Evolutionary conservation across 805 yeast species (phyloP).

Genomic region (Candida michaelii): DNA sequence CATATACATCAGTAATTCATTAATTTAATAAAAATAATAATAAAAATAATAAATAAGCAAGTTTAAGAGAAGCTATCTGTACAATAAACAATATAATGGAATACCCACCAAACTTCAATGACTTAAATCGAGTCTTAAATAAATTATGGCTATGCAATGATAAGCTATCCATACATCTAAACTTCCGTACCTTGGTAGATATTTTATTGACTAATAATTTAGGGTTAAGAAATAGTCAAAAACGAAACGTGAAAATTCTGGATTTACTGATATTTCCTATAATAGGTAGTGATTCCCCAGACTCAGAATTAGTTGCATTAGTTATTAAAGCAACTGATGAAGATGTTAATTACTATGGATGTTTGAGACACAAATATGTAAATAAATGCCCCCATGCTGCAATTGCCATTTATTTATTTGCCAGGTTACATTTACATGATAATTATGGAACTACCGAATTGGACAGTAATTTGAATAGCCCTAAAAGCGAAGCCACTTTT

Average conservation of each 20-base stretch:
- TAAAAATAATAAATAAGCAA: too few relatives aligned
- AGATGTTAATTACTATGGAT: slow-evolving; percentile 16
- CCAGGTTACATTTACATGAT: slow-evolving; percentile 29
- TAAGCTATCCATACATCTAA: slow-evolving; percentile 20
- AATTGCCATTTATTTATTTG: slow-evolving; percentile 27
- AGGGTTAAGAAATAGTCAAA: slow-evolving; percentile 21
- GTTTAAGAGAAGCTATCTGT: too few relatives aligned
- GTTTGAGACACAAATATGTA: slow-evolving; percentile 23
- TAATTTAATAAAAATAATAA: too few relatives aligned
- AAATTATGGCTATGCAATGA: slow-evolving; percentile 19
- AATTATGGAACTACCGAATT: slow-evolving; percentile 17
- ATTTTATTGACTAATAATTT: slow-evolving; percentile 24
- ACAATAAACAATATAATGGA: not conserved
- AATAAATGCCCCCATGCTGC: slow-evolving; percentile 29
- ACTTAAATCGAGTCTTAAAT: slow-evolving; percentile 20
- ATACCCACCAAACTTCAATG: slow-evolving; percentile 12
- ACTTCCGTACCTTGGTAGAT: slow-evolving; percentile 26
- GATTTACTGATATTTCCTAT: slow-evolving; percentile 19
- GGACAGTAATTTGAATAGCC: not conserved
- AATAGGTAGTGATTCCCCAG: not conserved
- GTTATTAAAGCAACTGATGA: slow-evolving; percentile 9
- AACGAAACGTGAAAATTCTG: slow-evolving; percentile 23
- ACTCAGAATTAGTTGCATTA: slow-evolving; percentile 8
- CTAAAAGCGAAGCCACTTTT: not conserved
- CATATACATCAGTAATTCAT: too few relatives aligned